phyloP scores from a whole-genome alignment of 1,284 basidiomycete species.

The Mycena sp. region DNA sequence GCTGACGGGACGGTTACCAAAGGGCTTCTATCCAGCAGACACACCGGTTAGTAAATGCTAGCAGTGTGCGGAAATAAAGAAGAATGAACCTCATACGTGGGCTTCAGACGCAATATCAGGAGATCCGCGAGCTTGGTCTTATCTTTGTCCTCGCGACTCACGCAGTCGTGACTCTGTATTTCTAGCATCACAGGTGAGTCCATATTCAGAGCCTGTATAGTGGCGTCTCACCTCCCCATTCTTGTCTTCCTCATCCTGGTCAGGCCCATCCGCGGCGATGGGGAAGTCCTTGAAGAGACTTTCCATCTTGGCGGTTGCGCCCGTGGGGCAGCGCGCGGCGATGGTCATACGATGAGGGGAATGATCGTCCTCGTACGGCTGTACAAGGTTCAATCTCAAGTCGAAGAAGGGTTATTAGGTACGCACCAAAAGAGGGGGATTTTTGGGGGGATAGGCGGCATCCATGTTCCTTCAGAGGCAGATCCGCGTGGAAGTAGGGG shows the following conservation, averaged over 20 bases:
- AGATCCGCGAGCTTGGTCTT: background rate
- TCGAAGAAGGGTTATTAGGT: no score
- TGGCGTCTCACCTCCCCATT: background rate
- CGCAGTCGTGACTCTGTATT: background rate
- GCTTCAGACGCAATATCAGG: background rate
- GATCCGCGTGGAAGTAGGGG: no score
- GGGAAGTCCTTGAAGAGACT: background rate
- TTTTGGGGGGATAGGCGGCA: background rate
- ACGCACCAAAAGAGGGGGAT: background rate
- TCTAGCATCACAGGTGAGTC: background rate
- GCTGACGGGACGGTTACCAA: background rate
- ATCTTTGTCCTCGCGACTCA: background rate
- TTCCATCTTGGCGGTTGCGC: background rate
- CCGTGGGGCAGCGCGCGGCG: background rate
- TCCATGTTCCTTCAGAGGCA: background rate
- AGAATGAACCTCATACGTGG: background rate
- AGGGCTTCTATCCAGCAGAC: no score
- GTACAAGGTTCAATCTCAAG: no score
- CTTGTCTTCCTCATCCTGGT: background rate
- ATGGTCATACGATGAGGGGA: background rate
- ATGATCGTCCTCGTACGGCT: background rate
- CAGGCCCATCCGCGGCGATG: background rate
- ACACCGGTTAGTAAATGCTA: no score
- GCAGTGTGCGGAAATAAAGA: no score
- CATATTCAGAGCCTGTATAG: background rate